Conservation (phyloP, 768 basidiomycete species). For the Tremella mesenterica region DNA sequence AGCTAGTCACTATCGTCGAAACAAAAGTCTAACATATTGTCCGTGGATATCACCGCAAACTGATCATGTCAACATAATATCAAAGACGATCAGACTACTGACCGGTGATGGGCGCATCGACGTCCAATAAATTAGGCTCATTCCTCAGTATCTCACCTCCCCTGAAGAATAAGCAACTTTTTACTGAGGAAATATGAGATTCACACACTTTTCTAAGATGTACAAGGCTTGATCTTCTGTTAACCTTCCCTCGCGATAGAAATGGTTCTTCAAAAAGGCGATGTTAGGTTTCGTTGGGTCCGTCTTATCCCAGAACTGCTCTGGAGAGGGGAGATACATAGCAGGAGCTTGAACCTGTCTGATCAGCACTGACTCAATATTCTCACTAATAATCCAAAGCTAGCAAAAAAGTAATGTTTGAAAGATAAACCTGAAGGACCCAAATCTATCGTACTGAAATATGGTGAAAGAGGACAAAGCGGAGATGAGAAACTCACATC, state of each 20-base stretch:
- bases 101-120: slow-evolving; percentile 98
- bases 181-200: neutral
- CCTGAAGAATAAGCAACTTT: slow-evolving; percentile 12
- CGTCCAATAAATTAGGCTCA: slow-evolving; percentile 83
- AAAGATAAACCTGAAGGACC: neutral
- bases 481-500: slow-evolving; percentile 55
- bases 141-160: slow-evolving; percentile 63
- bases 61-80: slow-evolving; percentile 38
- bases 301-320: slow-evolving; percentile 79
- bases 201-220: slow-evolving; percentile 63
- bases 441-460: neutral
- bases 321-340: slow-evolving; percentile 79
- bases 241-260: slow-evolving; percentile 88
- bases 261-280: slow-evolving; percentile 96
- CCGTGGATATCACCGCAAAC: slow-evolving; percentile 98
- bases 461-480: neutral
- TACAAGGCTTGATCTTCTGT: slow-evolving; percentile 92
- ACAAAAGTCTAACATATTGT: slow-evolving; percentile 68
- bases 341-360: slow-evolving; percentile 92
- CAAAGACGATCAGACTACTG: slow-evolving; percentile 19
- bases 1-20: neutral
- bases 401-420: neutral
- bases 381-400: too few relatives aligned
- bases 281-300: slow-evolving; percentile 88
- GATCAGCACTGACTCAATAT: neutral